Percentiles rank a stretch among this genome's conserved stretches.
Evolutionary conservation across 495 filamentous ascomycete genomes (phyloP).

Genomic region (Hyaloscypha bicolor): DNA sequence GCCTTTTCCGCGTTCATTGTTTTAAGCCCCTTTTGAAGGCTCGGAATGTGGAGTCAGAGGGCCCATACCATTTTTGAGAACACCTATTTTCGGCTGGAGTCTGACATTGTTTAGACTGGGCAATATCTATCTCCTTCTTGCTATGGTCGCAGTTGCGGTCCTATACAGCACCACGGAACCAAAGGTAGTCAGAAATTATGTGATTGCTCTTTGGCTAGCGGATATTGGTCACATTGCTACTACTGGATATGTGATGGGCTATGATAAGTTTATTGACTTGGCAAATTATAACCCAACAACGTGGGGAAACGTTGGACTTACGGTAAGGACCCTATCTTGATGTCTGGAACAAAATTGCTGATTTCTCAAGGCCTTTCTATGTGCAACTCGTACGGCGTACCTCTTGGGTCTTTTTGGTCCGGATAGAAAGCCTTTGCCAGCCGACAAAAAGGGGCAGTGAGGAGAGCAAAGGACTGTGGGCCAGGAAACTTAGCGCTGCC

Average conservation of each 20-base stretch:
- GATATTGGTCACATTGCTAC: conserved; percentile 72
- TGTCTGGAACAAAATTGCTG: background rate
- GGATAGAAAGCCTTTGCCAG: conserved; percentile 20
- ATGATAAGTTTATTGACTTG: conserved; percentile 53
- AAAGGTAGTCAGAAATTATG: conserved; percentile 66
- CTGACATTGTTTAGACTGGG: conserved; percentile 56
- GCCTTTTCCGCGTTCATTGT: background rate
- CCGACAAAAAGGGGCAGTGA: conserved; percentile 14
- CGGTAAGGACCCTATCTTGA: conserved; percentile 37
- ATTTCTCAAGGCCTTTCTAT: conserved; percentile 46
- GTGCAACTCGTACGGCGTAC: conserved; percentile 57
- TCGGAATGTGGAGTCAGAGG: too few species aligned
- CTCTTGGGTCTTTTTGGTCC: conserved; percentile 60
- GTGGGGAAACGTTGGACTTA: conserved; percentile 74
- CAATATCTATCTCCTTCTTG: conserved; percentile 69
- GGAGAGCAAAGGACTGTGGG: background rate
- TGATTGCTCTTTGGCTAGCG: conserved; percentile 64
- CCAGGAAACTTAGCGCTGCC: too few species aligned
- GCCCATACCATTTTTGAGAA: background rate
- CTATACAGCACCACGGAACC: conserved; percentile 64
- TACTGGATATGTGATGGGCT: conserved; percentile 61
- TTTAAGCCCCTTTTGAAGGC: background rate
- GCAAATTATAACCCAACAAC: conserved; percentile 67
- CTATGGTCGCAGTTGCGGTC: conserved; percentile 60
- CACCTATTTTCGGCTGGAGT: background rate